Base-by-base conservation (phyloP, 2,329 filamentous ascomycete species). In the Exserohilum turcica region DNA sequence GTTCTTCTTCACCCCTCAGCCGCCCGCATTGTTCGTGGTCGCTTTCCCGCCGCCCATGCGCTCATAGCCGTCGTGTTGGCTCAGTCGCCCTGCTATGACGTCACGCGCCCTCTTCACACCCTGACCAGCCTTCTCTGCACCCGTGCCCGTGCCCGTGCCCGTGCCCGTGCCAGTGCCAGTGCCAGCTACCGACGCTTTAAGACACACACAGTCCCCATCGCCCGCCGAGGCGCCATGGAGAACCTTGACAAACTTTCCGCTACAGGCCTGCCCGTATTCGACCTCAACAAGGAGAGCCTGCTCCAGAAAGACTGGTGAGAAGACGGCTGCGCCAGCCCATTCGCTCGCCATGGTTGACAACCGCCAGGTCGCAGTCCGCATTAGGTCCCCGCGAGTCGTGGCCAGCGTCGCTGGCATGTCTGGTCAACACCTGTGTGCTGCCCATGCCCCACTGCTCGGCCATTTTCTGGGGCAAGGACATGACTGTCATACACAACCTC, bases 391-490 rank as follows among this genome's bases (percentile, higher is more conserved):
- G 67, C 21, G 56, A 71, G 1, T 51, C 59, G 18, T 78, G 77
- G 77, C 67, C 75, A 0, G n/a, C 53, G 3, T 37, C 70, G 1
- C 66, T 74, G 29, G 61, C 50, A 44, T 66, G 61, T 42, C 67
- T 73, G 40, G 65, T 73, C 40, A 65, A 68, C 54, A 62, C 66
- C 12, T 77, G 75, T 24, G 57, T 78, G 15, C 64, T 74, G 15
- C 72, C 76, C 10, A 70, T 80, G 43, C 65, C 72, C 9, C 76
- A 79, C 53, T 73, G 75, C 9, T 63, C 75, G 3, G 76, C 75
- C 36, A 66, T 79, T 18, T 78, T 78, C 58, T 79, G 77, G 76
- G 73, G 73, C 13, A 56, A 69, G 8, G 67, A 75, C 9, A 63
- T 77, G 18, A 55, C 67, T 8, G 65, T 76, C 10, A 62, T 78